Evolutionary conservation across 2,329 filamentous ascomycete species (phyloP).

Genomic region (Gyromitra esculenta): DNA sequence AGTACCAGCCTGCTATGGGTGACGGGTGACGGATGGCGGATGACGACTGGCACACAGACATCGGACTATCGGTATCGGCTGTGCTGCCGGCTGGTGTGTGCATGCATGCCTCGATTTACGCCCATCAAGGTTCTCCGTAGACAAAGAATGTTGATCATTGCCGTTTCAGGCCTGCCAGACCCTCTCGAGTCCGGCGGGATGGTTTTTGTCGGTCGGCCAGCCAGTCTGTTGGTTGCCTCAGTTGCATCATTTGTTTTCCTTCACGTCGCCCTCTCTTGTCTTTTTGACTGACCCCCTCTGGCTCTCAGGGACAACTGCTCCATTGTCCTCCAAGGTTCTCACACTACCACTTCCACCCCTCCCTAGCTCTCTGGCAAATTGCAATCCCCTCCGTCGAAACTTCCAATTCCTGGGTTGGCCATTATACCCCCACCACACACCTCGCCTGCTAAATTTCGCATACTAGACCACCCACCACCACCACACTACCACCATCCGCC

Average conservation of each 20-base stretch:
- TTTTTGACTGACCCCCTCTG: background rate
- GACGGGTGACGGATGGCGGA: background rate
- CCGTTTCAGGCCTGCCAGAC: background rate
- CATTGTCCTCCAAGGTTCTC: constrained; percentile 8
- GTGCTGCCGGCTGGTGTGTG: constrained; percentile 5
- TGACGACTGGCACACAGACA: constrained; percentile 5
- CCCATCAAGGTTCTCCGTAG: constrained; percentile 19
- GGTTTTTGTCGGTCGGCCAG: background rate
- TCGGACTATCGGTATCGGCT: constrained; percentile 27
- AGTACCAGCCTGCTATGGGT: too few relatives aligned
- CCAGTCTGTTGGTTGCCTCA: constrained; percentile 23
- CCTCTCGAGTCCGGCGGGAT: constrained; percentile 7
- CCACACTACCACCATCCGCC: constrained; percentile 52
- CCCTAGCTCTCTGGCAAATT: background rate
- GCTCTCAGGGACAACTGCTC: constrained; percentile 5
- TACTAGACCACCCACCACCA: constrained; percentile 5
- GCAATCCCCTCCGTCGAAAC: background rate
- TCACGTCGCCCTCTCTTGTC: constrained; percentile 42
- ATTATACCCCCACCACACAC: constrained; percentile 41
- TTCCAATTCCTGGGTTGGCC: constrained; percentile 17
- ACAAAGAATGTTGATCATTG: constrained; percentile 19
- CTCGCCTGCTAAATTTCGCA: constrained; percentile 1
- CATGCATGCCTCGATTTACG: constrained; percentile 35
- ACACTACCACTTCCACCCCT: background rate
- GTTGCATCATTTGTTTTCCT: constrained; percentile 50